Evolutionary conservation across 257 asterid species (phyloP).

Genomic region (Ligustrum vulgare): DNA sequence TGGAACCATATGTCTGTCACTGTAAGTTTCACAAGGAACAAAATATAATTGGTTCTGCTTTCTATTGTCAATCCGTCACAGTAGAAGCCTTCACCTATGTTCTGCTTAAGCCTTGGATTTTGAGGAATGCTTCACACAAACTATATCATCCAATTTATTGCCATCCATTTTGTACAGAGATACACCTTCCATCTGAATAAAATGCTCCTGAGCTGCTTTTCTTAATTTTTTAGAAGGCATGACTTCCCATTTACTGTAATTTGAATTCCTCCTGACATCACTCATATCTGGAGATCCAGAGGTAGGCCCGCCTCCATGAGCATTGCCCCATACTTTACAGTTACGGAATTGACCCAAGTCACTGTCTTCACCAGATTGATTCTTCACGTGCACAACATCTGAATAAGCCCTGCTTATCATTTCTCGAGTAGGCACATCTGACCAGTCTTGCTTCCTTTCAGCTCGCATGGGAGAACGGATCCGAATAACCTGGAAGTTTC

Average conservation of each 20-base stretch:
- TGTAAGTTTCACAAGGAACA: neutral
- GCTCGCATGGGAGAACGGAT: slow-evolving; percentile 99
- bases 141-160: slow-evolving; percentile 89
- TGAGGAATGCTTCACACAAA: slow-evolving; percentile 70
- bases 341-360: slow-evolving; percentile 67
- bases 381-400: slow-evolving; percentile 70
- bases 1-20: neutral
- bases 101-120: slow-evolving; percentile 34
- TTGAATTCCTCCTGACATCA: slow-evolving; percentile 64
- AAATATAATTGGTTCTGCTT: no score
- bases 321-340: slow-evolving; percentile 87
- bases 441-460: slow-evolving; percentile 84
- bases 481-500: slow-evolving; percentile 68
- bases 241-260: slow-evolving; percentile 85
- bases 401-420: slow-evolving; percentile 71
- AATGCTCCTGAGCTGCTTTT: slow-evolving; percentile 64
- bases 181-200: slow-evolving; percentile 71
- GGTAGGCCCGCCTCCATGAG: slow-evolving; percentile 63
- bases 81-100: neutral
- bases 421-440: slow-evolving; percentile 79
- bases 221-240: slow-evolving; percentile 62
- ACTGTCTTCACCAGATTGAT: slow-evolving; percentile 40
- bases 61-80: neutral
- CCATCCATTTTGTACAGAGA: slow-evolving; percentile 96
- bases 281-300: slow-evolving; percentile 83